Conservation (phyloP, 2,329 filamentous ascomycete species). For the Ceratocystis papillata region DNA sequence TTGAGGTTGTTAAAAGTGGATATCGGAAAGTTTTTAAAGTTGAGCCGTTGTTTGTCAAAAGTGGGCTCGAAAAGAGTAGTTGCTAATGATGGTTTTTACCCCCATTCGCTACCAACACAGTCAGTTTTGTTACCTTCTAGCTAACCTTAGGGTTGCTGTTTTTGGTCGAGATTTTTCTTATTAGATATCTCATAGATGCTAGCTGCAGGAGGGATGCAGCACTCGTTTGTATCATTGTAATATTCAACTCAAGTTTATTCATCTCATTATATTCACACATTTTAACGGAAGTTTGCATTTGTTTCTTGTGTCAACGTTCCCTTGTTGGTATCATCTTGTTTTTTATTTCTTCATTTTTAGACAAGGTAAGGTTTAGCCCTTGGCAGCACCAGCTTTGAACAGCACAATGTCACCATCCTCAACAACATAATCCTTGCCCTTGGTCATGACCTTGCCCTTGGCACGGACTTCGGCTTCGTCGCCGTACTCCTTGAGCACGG, state of each 20-base stretch:
- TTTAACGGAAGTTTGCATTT: neutral
- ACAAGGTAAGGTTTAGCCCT: conserved; percentile 40
- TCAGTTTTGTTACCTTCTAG: neutral
- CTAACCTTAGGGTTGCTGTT: neutral
- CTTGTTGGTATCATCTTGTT: conserved; percentile 21
- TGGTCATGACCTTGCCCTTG: conserved; percentile 94
- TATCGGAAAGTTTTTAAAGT: neutral
- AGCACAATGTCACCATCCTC: conserved; percentile 74
- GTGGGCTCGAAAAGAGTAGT: neutral
- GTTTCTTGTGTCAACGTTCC: too few species aligned
- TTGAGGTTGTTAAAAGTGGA: conserved; percentile 9
- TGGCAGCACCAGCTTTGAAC: conserved; percentile 81
- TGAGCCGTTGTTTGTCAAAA: neutral
- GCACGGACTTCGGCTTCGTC: conserved; percentile 83
- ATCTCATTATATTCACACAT: neutral
- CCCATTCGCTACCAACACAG: neutral
- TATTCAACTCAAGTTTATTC: neutral
- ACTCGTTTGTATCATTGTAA: neutral
- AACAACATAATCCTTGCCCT: conserved; percentile 93
- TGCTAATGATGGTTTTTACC: neutral
- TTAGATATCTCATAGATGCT: neutral
- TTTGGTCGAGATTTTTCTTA: neutral
- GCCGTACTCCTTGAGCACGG: conserved; percentile 67
- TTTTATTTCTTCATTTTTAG: conserved; percentile 11
- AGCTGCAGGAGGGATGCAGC: neutral